These are phyloP conservation scores for Micractinium sp. DNA, from an alignment of 139 green algal genomes.

Conservation along the genomic window DNA sequence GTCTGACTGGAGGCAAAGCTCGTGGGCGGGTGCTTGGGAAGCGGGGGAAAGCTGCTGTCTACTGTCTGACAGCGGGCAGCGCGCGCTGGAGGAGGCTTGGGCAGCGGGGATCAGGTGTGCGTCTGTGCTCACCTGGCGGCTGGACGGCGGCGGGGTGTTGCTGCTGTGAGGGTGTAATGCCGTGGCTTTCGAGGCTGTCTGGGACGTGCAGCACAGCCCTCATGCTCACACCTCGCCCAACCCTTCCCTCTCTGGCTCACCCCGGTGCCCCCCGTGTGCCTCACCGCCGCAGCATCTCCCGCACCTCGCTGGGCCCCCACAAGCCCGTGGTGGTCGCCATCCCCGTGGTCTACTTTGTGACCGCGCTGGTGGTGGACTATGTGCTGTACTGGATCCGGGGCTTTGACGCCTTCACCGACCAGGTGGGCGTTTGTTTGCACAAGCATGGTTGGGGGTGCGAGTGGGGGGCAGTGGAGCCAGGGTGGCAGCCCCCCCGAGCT, in stretches of 20 bases:
- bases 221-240: background rate
- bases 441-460: too few species aligned
- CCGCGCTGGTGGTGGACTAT: constrained; percentile 54
- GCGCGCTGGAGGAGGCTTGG: background rate
- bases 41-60: too few species aligned
- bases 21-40: too few species aligned
- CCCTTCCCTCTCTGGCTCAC: background rate
- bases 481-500: too few species aligned
- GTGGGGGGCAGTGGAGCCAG: too few species aligned
- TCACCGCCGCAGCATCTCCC: constrained; percentile 55
- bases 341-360: constrained; percentile 57
- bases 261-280: background rate
- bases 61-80: too few species aligned
- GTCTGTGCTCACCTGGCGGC: background rate
- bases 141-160: background rate
- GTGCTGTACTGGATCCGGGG: constrained; percentile 37
- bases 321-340: constrained; percentile 54
- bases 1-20: too few species aligned
- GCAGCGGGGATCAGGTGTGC: background rate
- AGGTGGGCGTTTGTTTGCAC: background rate
- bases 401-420: constrained; percentile 33
- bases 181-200: too few species aligned
- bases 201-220: background rate
- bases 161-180: too few species aligned
- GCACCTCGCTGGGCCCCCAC: constrained; percentile 57